phyloP scores from a whole-genome alignment of 345 rosid genomes.

The Hibiscus trionum region DNA sequence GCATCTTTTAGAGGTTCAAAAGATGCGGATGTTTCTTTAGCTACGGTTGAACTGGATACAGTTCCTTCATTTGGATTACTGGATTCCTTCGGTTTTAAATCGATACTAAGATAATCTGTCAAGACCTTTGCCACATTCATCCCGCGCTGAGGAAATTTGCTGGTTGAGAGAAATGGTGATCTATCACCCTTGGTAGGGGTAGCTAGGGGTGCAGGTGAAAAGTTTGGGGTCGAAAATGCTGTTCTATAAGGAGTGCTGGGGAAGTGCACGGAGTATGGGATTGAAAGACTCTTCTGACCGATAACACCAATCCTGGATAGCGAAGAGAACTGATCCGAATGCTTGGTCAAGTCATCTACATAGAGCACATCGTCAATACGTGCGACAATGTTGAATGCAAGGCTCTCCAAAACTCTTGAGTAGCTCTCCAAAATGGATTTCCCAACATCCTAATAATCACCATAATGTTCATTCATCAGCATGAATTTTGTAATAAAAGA shows the following conservation, averaged over 20 bases:
- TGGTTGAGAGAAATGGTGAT: constrained; percentile 39
- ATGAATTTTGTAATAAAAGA: not conserved
- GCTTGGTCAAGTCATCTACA: constrained; percentile 77
- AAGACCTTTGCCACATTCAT: constrained; percentile 56
- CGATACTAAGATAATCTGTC: constrained; percentile 55
- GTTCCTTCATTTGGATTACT: constrained; percentile 18
- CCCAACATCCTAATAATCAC: constrained; percentile 63
- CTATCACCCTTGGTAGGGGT: constrained; percentile 51
- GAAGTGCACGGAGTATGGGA: constrained; percentile 42
- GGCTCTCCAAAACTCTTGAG: constrained; percentile 86
- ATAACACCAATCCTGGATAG: constrained; percentile 48
- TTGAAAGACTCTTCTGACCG: constrained; percentile 39
- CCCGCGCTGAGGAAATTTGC: constrained; percentile 49
- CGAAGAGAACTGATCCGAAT: constrained; percentile 53
- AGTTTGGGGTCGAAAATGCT: constrained; percentile 62
- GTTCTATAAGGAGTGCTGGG: constrained; percentile 51
- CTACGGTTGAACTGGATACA: constrained; percentile 6
- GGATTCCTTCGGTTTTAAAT: constrained; percentile 42
- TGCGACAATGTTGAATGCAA: constrained; percentile 84
- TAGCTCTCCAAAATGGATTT: constrained; percentile 93
- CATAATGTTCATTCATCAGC: not conserved
- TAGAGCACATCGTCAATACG: constrained; percentile 84
- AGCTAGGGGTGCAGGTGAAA: constrained; percentile 46
- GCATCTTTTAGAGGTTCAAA: constrained; percentile 24
- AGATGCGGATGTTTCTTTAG: constrained; percentile 25